A percentile compares a stretch with the other conserved stretches of the same genome.
Conservation (phyloP, 768 basidiomycete genomes). For the Ramaria sp. region DNA sequence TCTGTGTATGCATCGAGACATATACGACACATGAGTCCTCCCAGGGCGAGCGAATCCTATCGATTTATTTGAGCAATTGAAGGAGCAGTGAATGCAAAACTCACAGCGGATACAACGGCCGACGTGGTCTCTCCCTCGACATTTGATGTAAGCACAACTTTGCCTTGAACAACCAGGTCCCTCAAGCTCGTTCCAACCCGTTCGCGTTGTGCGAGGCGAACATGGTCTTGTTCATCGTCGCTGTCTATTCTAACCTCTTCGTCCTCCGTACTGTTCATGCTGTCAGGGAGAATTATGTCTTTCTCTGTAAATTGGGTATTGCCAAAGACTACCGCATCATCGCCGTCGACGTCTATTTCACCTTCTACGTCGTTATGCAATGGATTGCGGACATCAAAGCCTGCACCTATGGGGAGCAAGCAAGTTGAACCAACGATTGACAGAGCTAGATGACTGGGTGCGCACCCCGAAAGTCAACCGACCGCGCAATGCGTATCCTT, state of each 20-base stretch:
- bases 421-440: background rate
- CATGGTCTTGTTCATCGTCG: constrained; percentile 22
- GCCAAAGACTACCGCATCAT: constrained; percentile 57
- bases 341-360: constrained; percentile 73
- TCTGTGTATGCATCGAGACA: constrained; percentile 72
- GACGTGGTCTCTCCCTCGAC: background rate
- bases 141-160: constrained; percentile 17
- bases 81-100: background rate
- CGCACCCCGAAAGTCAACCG: constrained; percentile 25
- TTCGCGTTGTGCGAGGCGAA: constrained; percentile 16
- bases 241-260: constrained; percentile 18
- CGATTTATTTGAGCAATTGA: background rate
- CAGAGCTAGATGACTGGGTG: background rate
- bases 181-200: constrained; percentile 29
- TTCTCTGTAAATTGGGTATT: constrained; percentile 67
- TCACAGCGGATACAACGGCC: background rate
- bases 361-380: constrained; percentile 61
- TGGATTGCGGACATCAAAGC: constrained; percentile 55
- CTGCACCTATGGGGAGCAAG: constrained; percentile 38
- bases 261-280: background rate
- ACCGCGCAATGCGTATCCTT: constrained; percentile 27
- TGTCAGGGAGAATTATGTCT: constrained; percentile 39
- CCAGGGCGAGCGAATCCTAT: background rate
- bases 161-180: constrained; percentile 46
- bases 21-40: constrained; percentile 47